These are phyloP conservation scores for Immersiella caudata DNA, from an alignment of 495 filamentous ascomycete species.

Conservation along the genomic window DNA sequence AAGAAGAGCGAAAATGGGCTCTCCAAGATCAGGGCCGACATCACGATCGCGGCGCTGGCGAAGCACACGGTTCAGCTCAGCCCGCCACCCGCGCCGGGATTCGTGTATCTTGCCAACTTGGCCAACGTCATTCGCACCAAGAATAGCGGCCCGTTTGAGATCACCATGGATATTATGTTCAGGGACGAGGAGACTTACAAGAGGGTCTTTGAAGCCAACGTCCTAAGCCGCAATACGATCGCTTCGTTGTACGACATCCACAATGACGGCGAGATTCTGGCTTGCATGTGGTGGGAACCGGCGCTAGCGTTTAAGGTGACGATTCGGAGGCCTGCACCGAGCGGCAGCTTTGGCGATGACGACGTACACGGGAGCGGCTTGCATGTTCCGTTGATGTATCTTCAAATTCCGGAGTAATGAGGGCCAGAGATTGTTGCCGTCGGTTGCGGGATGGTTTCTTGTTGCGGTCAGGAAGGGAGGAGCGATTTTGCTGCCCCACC, in stretches of 20 bases:
- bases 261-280: constrained; percentile 39
- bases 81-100: not conserved
- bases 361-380: constrained; percentile 22
- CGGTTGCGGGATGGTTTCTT: no score
- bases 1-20: not conserved
- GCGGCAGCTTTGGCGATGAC: constrained; percentile 18
- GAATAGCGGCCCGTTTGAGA: constrained; percentile 55
- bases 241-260: constrained; percentile 37
- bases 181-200: constrained; percentile 36
- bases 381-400: constrained; percentile 22
- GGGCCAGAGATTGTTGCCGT: no score
- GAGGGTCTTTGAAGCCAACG: constrained; percentile 36
- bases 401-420: constrained; percentile 10
- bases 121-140: constrained; percentile 53
- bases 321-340: constrained; percentile 25
- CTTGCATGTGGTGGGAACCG: constrained; percentile 49
- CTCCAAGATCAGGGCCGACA: not conserved
- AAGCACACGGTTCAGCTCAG: not conserved
- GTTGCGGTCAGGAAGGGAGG: no score
- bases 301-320: constrained; percentile 49
- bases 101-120: constrained; percentile 5
- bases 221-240: constrained; percentile 40
- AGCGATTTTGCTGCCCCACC: no score
- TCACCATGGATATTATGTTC: constrained; percentile 57
- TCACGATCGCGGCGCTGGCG: not conserved